These are phyloP conservation scores for Mychonastes homosphaera DNA, from an alignment of 139 green algal species.

Conservation along the genomic window DNA sequence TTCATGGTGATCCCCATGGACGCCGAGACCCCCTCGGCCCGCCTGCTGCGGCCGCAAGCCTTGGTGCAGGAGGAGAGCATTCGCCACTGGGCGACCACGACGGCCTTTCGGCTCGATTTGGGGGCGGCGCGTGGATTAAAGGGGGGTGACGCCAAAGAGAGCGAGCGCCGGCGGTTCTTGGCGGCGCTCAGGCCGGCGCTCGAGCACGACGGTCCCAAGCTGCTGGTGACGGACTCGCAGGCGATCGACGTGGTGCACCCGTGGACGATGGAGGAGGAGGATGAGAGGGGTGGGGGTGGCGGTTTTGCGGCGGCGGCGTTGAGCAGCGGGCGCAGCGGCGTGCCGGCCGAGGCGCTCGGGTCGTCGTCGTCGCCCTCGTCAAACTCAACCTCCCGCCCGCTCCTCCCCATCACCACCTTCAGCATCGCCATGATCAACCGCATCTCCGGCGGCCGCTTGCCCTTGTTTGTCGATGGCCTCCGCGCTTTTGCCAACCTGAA, in stretches of 20 bases:
- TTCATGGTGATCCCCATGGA: conserved; percentile 64
- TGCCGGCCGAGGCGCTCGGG: no score
- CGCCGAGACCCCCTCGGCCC: conserved; percentile 48
- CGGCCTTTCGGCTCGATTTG: conserved; percentile 40
- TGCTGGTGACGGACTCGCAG: conserved; percentile 55
- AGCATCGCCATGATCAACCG: conserved; percentile 47
- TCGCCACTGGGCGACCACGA: conserved; percentile 36
- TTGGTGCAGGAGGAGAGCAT: conserved; percentile 52
- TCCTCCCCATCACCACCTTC: conserved; percentile 57
- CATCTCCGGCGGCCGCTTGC: conserved; percentile 35
- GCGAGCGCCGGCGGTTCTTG: conserved; percentile 39
- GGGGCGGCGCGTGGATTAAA: conserved; percentile 22
- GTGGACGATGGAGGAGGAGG: conserved; percentile 41
- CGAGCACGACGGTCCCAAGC: conserved; percentile 30
- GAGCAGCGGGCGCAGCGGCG: no score
- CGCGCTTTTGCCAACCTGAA: no score
- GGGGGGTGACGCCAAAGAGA: conserved; percentile 6
- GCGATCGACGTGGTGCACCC: conserved; percentile 55
- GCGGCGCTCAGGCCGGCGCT: conserved; percentile 28
- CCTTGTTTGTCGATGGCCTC: conserved; percentile 38
- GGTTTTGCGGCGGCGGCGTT: no score
- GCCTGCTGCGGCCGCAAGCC: conserved; percentile 51
- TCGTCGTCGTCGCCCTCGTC: no score
- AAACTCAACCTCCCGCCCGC: conserved; percentile 14
- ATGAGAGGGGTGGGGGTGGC: no score